phyloP scores from a whole-genome alignment of 495 filamentous ascomycete genomes.

The Penicillium coffeae region DNA sequence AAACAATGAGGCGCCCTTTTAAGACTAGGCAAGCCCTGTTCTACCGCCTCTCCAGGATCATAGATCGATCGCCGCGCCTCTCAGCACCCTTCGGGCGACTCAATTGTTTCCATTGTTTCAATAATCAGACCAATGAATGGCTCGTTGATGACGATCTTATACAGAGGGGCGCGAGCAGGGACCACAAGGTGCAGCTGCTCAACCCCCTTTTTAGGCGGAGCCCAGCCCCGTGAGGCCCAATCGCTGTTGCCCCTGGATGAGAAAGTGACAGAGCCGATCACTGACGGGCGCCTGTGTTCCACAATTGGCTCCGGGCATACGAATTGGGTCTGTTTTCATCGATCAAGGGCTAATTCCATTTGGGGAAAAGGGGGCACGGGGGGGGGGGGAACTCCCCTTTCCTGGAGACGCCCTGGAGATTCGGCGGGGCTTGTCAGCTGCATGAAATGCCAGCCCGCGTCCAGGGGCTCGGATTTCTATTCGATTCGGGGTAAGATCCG shows the following conservation, averaged over 20 bases:
- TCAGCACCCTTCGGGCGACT: background rate
- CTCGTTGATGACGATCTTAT: constrained; percentile 16
- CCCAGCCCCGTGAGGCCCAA: constrained; percentile 11
- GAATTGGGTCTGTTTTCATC: constrained; percentile 1
- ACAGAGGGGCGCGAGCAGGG: constrained; percentile 11
- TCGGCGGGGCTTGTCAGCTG: constrained; percentile 15
- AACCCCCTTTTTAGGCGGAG: constrained; percentile 13
- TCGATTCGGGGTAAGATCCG: background rate
- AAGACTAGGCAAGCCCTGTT: too few species aligned
- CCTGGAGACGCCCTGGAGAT: constrained; percentile 10
- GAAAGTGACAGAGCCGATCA: constrained; percentile 20
- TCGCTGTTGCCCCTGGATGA: constrained; percentile 9
- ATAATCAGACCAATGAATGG: too few species aligned
- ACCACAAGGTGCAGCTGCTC: constrained; percentile 11
- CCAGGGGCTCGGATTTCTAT: too few species aligned
- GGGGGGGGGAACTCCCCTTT: constrained; percentile 20
- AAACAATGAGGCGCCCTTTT: too few species aligned
- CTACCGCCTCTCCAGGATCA: too few species aligned
- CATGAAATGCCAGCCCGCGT: constrained; percentile 9
- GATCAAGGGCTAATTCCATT: background rate
- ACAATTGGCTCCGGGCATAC: constrained; percentile 1
- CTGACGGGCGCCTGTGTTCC: background rate
- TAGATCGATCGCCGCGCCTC: too few species aligned
- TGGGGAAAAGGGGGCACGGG: background rate
- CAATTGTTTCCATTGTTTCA: background rate